Evolutionary conservation across 2,329 filamentous ascomycete genomes (phyloP), one percentile per base, ranked within the genome.

Genomic region (Colletotrichum siamense): DNA sequence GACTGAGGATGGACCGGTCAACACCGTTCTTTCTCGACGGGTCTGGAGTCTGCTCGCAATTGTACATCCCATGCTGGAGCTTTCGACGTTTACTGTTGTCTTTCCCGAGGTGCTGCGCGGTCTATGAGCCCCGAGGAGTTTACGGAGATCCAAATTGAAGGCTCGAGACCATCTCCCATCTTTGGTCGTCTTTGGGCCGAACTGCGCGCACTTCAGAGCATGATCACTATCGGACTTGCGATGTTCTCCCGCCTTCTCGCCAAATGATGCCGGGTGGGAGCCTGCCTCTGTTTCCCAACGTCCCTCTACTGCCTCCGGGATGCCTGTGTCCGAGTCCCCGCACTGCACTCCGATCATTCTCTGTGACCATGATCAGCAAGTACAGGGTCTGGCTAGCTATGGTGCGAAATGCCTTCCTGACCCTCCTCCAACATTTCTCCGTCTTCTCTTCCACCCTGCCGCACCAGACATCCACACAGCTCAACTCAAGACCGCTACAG

Each of bases 11-110:
- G 5, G 16, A 18, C 36, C 16, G 16, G 36, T 9, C 36, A 18
- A 18, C 8, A 18, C 8, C 36, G 0, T 44, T 1, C 36, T 39
- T 6, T 9, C 16, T 8, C 8, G 5, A 44, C 0, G 5, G 36
- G 16, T 44, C 36, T 18, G 36, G 16, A 44, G 8, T 10, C 8
- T 18, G 2, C 36, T 44, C 4, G 36, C 16, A 44, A 2, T 3
- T 8, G 8, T 44, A 44, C 1, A 18, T 44, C 5, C 36, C 1
- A 9, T 18, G 16, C 16, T 10, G 0, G 16, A 44, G 8, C 36
- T 18, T 44, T 1, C 4, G 36, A 44, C 2, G 16, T 44, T 44
- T 10, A 16, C 36, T 44, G 16, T 44, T 44, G 36, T 5, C 16
- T 6, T 18, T 44, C 16, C 2, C 8, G 36, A 44, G 16, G 36